Evolutionary conservation across 129 eudicot species (phyloP).

Genomic region (Oenanthe sinensis): DNA sequence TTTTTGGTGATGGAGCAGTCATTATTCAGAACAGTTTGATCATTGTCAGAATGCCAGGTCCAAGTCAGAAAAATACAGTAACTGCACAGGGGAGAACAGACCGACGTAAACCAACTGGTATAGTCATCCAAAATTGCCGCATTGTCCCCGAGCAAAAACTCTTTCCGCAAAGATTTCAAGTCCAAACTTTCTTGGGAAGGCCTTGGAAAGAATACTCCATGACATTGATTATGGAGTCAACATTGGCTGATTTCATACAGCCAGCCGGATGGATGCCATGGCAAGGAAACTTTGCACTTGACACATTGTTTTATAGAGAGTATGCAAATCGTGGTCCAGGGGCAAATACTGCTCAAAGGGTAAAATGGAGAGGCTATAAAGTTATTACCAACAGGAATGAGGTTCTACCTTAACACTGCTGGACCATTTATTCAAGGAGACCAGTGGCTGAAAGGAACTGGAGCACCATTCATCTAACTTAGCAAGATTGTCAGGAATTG

Average conservation of each 20-base stretch:
- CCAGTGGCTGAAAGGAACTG: no score
- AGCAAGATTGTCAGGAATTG: not conserved
- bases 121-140: no score
- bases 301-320: slow-evolving; percentile 40
- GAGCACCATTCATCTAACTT: not conserved
- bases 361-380: slow-evolving; percentile 45
- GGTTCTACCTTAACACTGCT: slow-evolving; percentile 30
- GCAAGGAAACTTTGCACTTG: slow-evolving; percentile 36
- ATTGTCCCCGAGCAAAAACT: no score
- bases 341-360: slow-evolving; percentile 38
- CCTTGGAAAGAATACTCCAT: slow-evolving; percentile 51
- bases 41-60: no score
- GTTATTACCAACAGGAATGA: slow-evolving; percentile 39
- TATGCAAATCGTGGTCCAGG: slow-evolving; percentile 52
- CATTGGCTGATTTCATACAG: slow-evolving; percentile 40
- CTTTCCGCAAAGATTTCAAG: slow-evolving; percentile 20
- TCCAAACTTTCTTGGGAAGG: slow-evolving; percentile 39
- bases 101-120: no score
- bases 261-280: slow-evolving; percentile 62
- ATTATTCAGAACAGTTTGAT: no score
- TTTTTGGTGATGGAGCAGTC: no score
- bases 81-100: no score
- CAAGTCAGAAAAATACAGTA: no score
- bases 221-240: slow-evolving; percentile 42
- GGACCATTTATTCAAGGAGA: slow-evolving; percentile 32